A percentile compares a stretch with the other conserved stretches of the same genome.
Evolutionary conservation across 257 asterid genomes (phyloP).

Genomic region (Solanum virginianum): DNA sequence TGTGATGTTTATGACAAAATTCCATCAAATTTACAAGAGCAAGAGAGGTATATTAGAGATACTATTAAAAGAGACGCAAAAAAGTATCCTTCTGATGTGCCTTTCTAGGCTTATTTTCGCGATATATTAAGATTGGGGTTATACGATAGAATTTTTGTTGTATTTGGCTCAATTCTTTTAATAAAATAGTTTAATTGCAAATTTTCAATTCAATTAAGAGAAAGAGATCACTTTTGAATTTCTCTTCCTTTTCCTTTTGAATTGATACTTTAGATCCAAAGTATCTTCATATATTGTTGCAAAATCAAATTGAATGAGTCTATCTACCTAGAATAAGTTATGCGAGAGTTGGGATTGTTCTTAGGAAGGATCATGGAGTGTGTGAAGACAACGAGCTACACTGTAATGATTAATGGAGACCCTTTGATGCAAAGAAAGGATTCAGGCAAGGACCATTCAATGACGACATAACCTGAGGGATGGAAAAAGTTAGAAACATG

Average conservation of each 20-base stretch:
- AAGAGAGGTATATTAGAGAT: slow-evolving; percentile 59
- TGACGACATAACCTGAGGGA: no score
- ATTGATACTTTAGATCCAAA: not conserved
- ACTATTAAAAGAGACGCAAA: slow-evolving; percentile 35
- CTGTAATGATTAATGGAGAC: no score
- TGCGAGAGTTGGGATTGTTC: no score
- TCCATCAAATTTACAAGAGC: slow-evolving; percentile 57
- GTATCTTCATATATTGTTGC: not conserved
- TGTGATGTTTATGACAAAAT: slow-evolving; percentile 46
- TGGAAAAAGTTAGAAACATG: no score
- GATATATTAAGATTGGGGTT: not conserved
- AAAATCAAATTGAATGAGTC: not conserved
- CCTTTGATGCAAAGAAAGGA: no score
- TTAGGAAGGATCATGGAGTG: no score
- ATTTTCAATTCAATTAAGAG: not conserved
- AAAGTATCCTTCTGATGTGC: slow-evolving; percentile 69
- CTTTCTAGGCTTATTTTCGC: slow-evolving; percentile 16
- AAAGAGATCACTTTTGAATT: not conserved
- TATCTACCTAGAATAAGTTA: no score
- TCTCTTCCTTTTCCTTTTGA: not conserved
- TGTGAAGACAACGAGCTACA: no score
- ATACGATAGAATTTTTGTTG: not conserved
- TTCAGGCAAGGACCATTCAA: no score
- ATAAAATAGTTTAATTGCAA: not conserved
- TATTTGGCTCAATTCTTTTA: not conserved